Evolutionary conservation across 2,329 filamentous ascomycete genomes (phyloP).

Genomic region (Monilinia fructigena): DNA sequence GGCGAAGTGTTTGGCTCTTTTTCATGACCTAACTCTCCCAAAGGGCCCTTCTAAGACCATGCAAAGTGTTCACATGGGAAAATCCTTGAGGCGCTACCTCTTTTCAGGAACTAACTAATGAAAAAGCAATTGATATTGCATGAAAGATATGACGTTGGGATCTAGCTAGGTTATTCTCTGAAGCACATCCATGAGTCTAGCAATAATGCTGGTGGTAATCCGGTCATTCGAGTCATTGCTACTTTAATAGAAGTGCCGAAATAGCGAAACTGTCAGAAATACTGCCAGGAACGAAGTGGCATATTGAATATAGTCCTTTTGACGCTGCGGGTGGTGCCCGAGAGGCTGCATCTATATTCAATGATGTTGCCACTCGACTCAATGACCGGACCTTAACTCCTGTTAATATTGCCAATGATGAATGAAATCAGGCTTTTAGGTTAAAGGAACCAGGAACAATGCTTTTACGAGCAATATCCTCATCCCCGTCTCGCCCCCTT

Average conservation of each 20-base stretch:
- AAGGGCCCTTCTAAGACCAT: not conserved
- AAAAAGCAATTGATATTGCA: not conserved
- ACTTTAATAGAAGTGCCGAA: not conserved
- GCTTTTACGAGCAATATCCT: not conserved
- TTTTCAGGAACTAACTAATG: conserved; percentile 1
- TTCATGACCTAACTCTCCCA: not conserved
- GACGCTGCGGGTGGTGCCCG: not conserved
- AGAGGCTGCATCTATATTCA: not conserved
- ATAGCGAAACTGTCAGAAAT: not conserved
- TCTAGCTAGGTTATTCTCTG: not conserved
- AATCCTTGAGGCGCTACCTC: not conserved
- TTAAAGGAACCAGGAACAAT: not conserved
- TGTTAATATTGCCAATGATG: not conserved
- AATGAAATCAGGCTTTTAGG: not conserved
- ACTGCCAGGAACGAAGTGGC: not conserved
- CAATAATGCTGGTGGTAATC: not conserved
- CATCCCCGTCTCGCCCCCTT: not conserved
- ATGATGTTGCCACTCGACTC: not conserved
- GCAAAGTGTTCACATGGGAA: not conserved
- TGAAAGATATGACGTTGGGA: not conserved
- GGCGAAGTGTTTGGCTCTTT: not conserved
- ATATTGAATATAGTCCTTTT: not conserved
- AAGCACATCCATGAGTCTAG: not conserved
- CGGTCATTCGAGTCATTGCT: not conserved
- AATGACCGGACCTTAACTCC: not conserved